phyloP scores from a whole-genome alignment of 73 alveolate species.

The Blepharisma stoltei region DNA sequence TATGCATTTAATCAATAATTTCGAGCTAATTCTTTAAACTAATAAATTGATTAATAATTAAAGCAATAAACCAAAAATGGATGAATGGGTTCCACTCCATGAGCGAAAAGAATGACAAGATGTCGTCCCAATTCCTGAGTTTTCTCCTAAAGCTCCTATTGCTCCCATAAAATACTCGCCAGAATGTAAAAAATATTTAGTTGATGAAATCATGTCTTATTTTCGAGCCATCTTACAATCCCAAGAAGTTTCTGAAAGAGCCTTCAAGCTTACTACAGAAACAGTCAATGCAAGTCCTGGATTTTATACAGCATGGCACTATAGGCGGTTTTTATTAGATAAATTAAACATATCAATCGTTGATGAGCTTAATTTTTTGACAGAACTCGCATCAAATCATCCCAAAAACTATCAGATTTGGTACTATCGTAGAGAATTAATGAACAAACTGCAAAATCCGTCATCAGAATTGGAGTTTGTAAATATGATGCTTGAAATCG shows the following conservation, averaged over 20 bases:
- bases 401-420: conserved; percentile 66
- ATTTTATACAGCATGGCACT: conserved; percentile 71
- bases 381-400: conserved; percentile 34
- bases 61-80: not conserved
- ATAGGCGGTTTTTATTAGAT: conserved; percentile 68
- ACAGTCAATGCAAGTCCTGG: conserved; percentile 55
- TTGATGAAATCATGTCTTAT: not conserved
- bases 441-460: conserved; percentile 33
- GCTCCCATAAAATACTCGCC: not conserved
- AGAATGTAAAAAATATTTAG: not conserved
- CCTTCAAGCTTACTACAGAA: conserved; percentile 59
- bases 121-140: conserved; percentile 16
- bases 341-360: conserved; percentile 43
- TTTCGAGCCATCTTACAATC: conserved; percentile 41
- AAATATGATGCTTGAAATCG: conserved; percentile 42
- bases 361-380: conserved; percentile 59
- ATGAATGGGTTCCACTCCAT: not conserved
- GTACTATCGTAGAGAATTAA: conserved; percentile 64
- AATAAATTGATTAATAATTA: too few relatives aligned
- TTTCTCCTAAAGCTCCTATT: not conserved
- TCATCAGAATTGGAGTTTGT: conserved; percentile 47
- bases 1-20: too few relatives aligned
- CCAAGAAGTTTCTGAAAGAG: conserved; percentile 59
- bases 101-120: not conserved
- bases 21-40: too few relatives aligned